Base-by-base conservation (phyloP, 257 asterid genomes). In the Paraleonurus japonicus region DNA sequence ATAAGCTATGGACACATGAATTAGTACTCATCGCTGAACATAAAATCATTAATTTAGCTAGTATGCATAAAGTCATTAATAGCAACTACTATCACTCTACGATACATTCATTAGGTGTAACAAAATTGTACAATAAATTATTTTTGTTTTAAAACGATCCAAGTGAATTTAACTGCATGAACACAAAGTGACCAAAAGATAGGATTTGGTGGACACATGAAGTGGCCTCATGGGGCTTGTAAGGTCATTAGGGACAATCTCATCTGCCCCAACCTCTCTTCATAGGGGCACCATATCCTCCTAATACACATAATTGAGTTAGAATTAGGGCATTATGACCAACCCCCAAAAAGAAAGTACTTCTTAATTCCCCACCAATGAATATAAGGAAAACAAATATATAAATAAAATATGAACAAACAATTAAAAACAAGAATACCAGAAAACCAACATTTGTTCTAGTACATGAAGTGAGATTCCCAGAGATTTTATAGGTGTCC, bases 261-360 rank as follows among this genome's bases (percentile, higher is more conserved):
- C 61, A 45, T 63, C 54, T 75, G 76, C 71, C 83, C 85, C 78
- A 77, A 68, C 39, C 75, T 33, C 62, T 10, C 60, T 64, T 27
- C 69, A 9, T 60, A 71, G 71, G 80, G 87, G 65, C 83, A 80
- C 69, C 66, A 64, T 60, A 58, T 43, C 53, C 43, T 69, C 69
- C 13, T 64, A 75, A 51, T 5, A n/a, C 48, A 58, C 26, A 72
- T 66, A 47, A 58, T 65, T 75, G 69, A 65, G 83, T 10, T 22
- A 50, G 33, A 53, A 71, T 7, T 80, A 75, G 83, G 84, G 64
- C 39, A 65, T 53, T 47, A 30, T 74, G 58, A 33, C 77, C 43
- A 32, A 57, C 50, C 12, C 65, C 30, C 65, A 32, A 65, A 64
- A 50, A 64, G 5, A 43, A 3, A 13, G 17, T 41, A 13, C 17